Conservation (phyloP, 192 early-diverging fungal genomes). For the Backusella westeae region DNA sequence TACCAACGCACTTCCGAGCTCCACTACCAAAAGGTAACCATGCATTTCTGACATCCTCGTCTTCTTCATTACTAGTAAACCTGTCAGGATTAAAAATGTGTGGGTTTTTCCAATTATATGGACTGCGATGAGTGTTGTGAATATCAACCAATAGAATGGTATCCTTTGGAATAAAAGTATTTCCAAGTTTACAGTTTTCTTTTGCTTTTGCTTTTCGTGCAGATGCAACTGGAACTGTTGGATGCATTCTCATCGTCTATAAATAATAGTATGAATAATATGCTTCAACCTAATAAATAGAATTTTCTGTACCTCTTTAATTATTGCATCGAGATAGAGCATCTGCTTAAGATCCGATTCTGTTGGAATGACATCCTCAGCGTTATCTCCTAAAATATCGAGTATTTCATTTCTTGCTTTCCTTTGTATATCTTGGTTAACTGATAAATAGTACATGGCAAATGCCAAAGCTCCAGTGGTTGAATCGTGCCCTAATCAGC, state of each 20-base stretch:
- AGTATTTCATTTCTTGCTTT: constrained; percentile 21
- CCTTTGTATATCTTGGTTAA: constrained; percentile 15
- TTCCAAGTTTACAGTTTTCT: constrained; percentile 4
- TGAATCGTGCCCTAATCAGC: constrained; percentile 19
- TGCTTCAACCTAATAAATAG: background rate
- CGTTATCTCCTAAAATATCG: constrained; percentile 10
- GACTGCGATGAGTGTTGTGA: constrained; percentile 12
- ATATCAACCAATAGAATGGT: constrained; percentile 6
- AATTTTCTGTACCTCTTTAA: constrained; percentile 14
- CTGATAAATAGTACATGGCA: constrained; percentile 47
- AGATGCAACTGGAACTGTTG: background rate
- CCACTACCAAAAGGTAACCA: constrained; percentile 61
- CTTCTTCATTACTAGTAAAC: constrained; percentile 5
- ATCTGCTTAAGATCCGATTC: constrained; percentile 8
- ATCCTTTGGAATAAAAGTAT: constrained; percentile 17
- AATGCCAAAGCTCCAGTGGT: constrained; percentile 27
- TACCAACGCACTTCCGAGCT: constrained; percentile 56
- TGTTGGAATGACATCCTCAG: background rate
- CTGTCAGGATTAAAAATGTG: constrained; percentile 19
- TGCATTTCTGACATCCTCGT: constrained; percentile 24
- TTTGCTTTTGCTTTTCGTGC: constrained; percentile 8
- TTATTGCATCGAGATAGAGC: constrained; percentile 12
- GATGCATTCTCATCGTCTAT: constrained; percentile 14
- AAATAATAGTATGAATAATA: background rate
- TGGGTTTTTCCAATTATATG: constrained; percentile 15